Evolutionary conservation across 139 green algal species (phyloP), one percentile per base, ranked within the genome.

Genomic region (Chlamydomonas sp.): DNA sequence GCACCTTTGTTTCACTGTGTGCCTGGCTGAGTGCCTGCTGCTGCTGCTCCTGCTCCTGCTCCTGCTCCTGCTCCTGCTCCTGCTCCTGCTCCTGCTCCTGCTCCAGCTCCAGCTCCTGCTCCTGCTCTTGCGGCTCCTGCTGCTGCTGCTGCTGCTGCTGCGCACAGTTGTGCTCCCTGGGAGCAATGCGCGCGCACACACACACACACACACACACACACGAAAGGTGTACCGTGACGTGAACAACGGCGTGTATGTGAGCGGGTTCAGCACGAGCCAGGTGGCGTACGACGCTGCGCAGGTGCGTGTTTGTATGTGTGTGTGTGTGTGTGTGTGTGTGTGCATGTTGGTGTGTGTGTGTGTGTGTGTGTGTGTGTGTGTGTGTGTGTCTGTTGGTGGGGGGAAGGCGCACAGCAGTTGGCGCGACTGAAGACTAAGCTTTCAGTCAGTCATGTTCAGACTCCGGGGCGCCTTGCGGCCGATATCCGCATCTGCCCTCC

Each of bases 171-270:
- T 54, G 20, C 43, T 54, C 13, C 20, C 13, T 20, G 20, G 13
- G 20, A 54, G 16, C 13, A 26, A 54, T 54, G 20, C 43, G 20
- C 20, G 43, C 43, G 20, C 20, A 54, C 43, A 54, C 20, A 54
- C 43, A 54, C 43, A 54, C 20, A 54, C 43, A 26, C 20, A 26
- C 16, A 26, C 16, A 13, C 13, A 26, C 16, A 13, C 13, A 34
- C 31, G 8, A 28, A 70, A 87, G 78, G 81, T 87, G 35, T 90
- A 89, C 64, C 29, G 70, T 0, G 43, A 65, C 34, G 73, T 97
- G 24, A 94, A 94, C 85, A 96, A 97, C 64, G 91, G 83, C 1
- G 85, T 91, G 20, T 93, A 93, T 70, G 73, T 68, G 54, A 83
- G 70, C 31, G 67, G 91, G 31, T 96, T 97, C 63, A 65, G 82